Evolutionary conservation across 2,329 filamentous ascomycete species (phyloP), one percentile per base, ranked within the genome.

Genomic region (Trichoderma citrinoviride): DNA sequence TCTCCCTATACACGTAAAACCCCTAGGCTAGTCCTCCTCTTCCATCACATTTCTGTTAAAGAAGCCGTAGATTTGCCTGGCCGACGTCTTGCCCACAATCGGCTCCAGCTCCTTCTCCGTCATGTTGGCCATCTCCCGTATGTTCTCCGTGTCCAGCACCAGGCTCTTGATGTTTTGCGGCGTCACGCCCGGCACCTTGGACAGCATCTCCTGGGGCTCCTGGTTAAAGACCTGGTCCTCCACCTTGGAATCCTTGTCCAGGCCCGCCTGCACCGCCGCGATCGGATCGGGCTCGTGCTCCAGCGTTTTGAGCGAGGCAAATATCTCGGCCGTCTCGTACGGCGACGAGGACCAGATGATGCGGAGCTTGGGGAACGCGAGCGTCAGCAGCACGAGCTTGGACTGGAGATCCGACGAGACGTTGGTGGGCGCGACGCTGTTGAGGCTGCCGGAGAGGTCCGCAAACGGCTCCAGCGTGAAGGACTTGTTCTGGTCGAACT

Each of bases 271-370:
- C 7, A 97, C 93, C 0, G 95, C 95, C 3, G 87, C 87, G 41
- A 96, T 84, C 1, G 95, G 95, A 75, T 99, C 93, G 0, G 95
- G 95, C 77, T 99, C 95, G 3, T 89, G 83, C 71, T 94, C 90
- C 71, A 93, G 90, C 69, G 92, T 90, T 80, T 99, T 99, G 62
- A 99, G 85, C 69, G 92, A 89, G 71, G 93, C 90, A 75, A 99
- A 98, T 67, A 99, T 98, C 79, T 98, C 93, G 1, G 95, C 95
- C 0, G 95, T 98, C 76, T 99, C 93, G 74, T 96, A 97, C 0
- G 95, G 94, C 12, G 90, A 93, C 8, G 87, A 91, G 8, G 91
- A 95, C 95, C 95, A 99, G 71, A 99, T 92, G 70, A 99, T 90
- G 69, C 92, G 90, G 55, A 99, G 83, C 23, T 87, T 87, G 0